A percentile compares a stretch with the other conserved stretches of the same genome.
phyloP scores from a whole-genome alignment of 2,329 filamentous ascomycete species.

The Aureobasidium namibiae region DNA sequence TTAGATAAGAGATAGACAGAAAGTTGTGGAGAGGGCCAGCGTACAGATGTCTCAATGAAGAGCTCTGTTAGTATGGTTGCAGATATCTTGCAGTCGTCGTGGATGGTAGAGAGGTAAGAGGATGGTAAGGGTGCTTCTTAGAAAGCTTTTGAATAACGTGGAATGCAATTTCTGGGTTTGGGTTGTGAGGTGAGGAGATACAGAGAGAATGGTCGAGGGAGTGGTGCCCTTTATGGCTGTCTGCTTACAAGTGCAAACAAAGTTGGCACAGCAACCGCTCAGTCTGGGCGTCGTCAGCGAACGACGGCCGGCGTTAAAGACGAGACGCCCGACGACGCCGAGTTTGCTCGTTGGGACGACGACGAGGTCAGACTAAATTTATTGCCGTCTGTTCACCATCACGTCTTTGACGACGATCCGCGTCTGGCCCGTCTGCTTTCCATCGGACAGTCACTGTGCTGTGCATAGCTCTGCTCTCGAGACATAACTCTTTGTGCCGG shows the following conservation, averaged over 20 bases:
- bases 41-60: constrained; percentile 28
- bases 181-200: constrained; percentile 17
- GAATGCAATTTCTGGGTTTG: constrained; percentile 7
- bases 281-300: background rate
- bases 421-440: background rate
- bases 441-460: background rate
- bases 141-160: constrained; percentile 15
- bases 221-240: constrained; percentile 11
- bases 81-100: constrained; percentile 25
- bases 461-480: background rate
- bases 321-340: background rate
- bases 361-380: constrained; percentile 2
- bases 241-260: constrained; percentile 13
- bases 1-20: constrained; percentile 17
- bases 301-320: background rate
- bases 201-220: background rate
- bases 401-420: background rate
- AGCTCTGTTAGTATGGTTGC: constrained; percentile 30
- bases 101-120: constrained; percentile 20
- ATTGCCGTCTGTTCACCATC: background rate
- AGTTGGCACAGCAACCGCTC: constrained; percentile 6
- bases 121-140: constrained; percentile 20
- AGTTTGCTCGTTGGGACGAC: constrained; percentile 4
- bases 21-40: background rate
- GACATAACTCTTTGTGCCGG: background rate